phyloP scores from a whole-genome alignment of 306 rosid genomes.

The Neltuma alba region DNA sequence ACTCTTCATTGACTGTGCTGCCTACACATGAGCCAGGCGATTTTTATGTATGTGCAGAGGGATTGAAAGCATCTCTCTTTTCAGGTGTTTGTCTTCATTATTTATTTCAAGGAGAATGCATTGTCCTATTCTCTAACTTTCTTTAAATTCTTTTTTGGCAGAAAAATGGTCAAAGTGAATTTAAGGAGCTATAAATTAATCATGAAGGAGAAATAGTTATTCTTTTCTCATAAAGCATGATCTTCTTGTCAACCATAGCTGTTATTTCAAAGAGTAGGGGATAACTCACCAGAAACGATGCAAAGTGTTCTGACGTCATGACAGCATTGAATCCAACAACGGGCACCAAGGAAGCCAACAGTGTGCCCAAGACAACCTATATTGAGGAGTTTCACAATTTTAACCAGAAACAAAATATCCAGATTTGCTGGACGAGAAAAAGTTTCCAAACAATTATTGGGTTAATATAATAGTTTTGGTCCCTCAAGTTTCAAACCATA shows the following conservation, averaged over 20 bases:
- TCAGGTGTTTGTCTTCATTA: neutral
- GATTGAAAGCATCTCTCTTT: neutral
- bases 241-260: neutral
- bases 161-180: neutral
- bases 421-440: neutral
- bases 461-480: too few relatives aligned
- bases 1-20: neutral
- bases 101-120: neutral
- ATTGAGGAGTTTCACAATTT: slow-evolving; percentile 26
- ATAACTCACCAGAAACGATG: slow-evolving; percentile 86
- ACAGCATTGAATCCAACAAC: slow-evolving; percentile 99
- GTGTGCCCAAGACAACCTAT: slow-evolving; percentile 92
- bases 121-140: neutral
- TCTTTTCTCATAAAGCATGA: neutral
- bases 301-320: slow-evolving; percentile 98
- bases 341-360: slow-evolving; percentile 92
- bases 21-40: neutral
- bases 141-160: neutral
- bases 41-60: neutral
- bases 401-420: neutral
- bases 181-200: neutral
- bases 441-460: neutral
- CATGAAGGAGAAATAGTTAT: neutral
- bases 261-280: neutral
- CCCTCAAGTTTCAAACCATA: too few relatives aligned